phyloP scores from a whole-genome alignment of 441 rosid species.

The Breynia disticha region DNA sequence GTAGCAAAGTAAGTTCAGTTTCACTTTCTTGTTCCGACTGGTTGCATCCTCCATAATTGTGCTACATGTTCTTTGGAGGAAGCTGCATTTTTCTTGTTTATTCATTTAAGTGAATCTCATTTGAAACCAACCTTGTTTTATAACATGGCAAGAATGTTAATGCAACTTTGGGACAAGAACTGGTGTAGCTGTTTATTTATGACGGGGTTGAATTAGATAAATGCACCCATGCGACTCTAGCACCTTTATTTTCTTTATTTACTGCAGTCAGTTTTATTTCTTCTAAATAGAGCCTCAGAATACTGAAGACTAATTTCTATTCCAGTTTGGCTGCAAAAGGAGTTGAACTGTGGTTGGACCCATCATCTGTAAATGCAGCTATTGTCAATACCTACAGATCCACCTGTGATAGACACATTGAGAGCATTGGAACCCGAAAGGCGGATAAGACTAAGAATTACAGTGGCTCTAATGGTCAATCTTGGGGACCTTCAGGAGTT shows the following conservation, averaged over 20 bases:
- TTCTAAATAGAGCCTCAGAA: not conserved
- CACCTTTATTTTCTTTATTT: too few species aligned
- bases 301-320: constrained; percentile 10
- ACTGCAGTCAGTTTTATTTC: too few species aligned
- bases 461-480: constrained; percentile 25
- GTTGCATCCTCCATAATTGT: constrained; percentile 2
- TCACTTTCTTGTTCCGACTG: constrained; percentile 6
- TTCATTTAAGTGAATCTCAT: too few species aligned
- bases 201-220: not conserved
- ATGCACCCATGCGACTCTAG: too few species aligned
- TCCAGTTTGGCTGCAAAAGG: constrained; percentile 73
- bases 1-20: constrained; percentile 46
- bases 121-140: too few species aligned
- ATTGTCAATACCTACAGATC: constrained; percentile 59
- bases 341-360: constrained; percentile 72
- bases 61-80: constrained; percentile 5
- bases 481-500: constrained; percentile 48
- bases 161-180: too few species aligned
- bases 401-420: constrained; percentile 43
- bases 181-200: not conserved
- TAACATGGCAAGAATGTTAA: too few species aligned
- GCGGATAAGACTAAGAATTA: constrained; percentile 21
- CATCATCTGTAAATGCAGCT: constrained; percentile 77
- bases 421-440: constrained; percentile 23
- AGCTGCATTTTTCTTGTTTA: not conserved